These are phyloP conservation scores for Wallacemonas sp. DNA, from an alignment of 208 protist species.

Conservation along the genomic window DNA sequence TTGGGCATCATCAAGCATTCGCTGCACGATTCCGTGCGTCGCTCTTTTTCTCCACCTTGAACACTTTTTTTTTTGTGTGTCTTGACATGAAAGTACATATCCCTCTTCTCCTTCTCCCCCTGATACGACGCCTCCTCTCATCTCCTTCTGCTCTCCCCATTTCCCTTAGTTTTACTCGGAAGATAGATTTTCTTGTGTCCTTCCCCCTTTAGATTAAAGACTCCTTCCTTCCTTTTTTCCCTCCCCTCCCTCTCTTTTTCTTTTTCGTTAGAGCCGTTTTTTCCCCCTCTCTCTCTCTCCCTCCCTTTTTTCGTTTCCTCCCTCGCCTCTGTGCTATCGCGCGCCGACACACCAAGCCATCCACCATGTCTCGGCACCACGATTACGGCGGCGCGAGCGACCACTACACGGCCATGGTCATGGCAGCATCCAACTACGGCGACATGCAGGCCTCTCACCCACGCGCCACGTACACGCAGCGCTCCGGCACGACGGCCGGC, in stretches of 20 bases:
- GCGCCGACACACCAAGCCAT: not conserved
- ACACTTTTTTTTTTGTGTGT: no score
- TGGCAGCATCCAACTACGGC: conserved; percentile 44
- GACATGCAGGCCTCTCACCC: conserved; percentile 13
- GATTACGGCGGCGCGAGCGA: conserved; percentile 19
- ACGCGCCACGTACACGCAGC: conserved; percentile 8
- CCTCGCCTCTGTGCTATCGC: not conserved
- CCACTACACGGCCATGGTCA: conserved; percentile 63
- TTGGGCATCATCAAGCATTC: no score
- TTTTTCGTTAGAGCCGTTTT: conserved; percentile 7
- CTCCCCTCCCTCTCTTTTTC: conserved; percentile 8
- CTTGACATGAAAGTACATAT: no score
- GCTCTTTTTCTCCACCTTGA: no score
- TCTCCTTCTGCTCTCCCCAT: no score
- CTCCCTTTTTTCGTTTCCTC: conserved; percentile 1
- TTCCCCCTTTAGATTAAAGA: not conserved
- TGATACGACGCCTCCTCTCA: no score
- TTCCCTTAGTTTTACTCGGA: not conserved
- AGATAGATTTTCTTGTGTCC: not conserved
- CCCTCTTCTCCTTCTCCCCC: not conserved
- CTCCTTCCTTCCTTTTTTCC: conserved; percentile 9
- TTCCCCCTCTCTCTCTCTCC: not conserved
- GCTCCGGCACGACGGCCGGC: not conserved
- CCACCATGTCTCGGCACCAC: conserved; percentile 24
- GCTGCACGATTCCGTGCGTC: no score